Evolutionary conservation across 2,329 filamentous ascomycete species (phyloP).

Genomic region (Byssoonygena ceratinophila): DNA sequence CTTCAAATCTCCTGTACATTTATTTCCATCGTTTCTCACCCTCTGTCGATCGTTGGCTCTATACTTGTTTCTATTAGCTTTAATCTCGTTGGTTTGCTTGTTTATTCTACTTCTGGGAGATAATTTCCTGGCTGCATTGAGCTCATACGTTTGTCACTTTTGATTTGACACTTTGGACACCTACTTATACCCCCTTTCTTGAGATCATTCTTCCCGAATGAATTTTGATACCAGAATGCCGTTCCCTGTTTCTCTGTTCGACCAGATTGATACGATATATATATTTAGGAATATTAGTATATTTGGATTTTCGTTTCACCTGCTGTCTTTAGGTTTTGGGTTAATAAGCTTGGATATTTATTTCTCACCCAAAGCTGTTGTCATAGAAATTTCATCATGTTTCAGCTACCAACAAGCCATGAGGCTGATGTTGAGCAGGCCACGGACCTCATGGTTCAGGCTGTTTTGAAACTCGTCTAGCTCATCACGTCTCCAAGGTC

Average conservation of each 20-base stretch:
- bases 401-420: too few relatives aligned
- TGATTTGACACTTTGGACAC: not conserved
- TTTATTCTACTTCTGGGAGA: not conserved
- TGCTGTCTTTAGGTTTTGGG: too few relatives aligned
- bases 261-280: slow-evolving; percentile 1
- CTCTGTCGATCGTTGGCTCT: not conserved
- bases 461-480: not conserved
- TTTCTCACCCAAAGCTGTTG: too few relatives aligned
- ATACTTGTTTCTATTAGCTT: not conserved
- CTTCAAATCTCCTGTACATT: slow-evolving; percentile 18
- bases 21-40: slow-evolving; percentile 5
- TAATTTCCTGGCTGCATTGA: not conserved
- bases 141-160: not conserved
- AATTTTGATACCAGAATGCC: slow-evolving; percentile 9
- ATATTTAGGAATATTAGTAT: not conserved
- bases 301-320: not conserved
- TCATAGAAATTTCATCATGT: too few relatives aligned
- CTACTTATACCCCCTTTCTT: slow-evolving; percentile 7
- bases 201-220: not conserved
- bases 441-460: not conserved
- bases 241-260: not conserved
- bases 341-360: too few relatives aligned
- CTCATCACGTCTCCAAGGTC: too few relatives aligned
- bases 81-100: slow-evolving; percentile 21
- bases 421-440: not conserved